Evolutionary conservation across 441 rosid species (phyloP), one percentile per base, ranked within the genome.

Genomic region (Brassica balearica): DNA sequence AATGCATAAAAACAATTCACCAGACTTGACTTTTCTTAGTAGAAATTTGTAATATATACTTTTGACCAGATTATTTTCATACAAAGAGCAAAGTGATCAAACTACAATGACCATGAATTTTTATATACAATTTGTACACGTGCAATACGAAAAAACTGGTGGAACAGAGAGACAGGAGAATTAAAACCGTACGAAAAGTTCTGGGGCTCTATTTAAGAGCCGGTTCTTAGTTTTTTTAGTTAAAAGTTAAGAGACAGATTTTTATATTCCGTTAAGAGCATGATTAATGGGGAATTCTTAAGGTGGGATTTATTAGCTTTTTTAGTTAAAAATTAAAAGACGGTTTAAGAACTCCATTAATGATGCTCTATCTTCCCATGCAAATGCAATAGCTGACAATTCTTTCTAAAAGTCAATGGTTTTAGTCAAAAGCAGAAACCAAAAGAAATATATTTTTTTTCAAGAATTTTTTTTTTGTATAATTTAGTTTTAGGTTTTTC

Each of bases 21-120:
- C 60, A 63, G 60, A 17, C 27, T 70, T 23, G 6, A 6, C 20
- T 58, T 8, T 8, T 51, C 32, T 69, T 56, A n/a, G 60, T 77
- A 2, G 17, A 25, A 65, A 8, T 23, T 70, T 56, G 51, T 55
- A 34, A 12, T 29, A 14, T 51, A 20, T 25, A 59, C 43, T n/a
- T 46, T 78, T 78, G 69, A 67, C 82, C 43, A 27, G 56, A 59
- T 72, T 67, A 29, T 3, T n/a, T 78, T 66, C 81, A 67, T 48
- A 72, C 55, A 29, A 20, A 20, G 22, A 55, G 6, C 25, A 56
- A 69, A 46, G 27, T 9, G n/a, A 61, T 5, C 27, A 62, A 56
- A 58, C 56, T 72, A 65, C 66, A 38, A 25, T 17, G 23, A 5
- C 34, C 58, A 70, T 63, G 22, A 62, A 8, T 23, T 22, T 19